Evolutionary conservation across 2,329 filamentous ascomycete species (phyloP).

Genomic region (Verticillium dahliae): DNA sequence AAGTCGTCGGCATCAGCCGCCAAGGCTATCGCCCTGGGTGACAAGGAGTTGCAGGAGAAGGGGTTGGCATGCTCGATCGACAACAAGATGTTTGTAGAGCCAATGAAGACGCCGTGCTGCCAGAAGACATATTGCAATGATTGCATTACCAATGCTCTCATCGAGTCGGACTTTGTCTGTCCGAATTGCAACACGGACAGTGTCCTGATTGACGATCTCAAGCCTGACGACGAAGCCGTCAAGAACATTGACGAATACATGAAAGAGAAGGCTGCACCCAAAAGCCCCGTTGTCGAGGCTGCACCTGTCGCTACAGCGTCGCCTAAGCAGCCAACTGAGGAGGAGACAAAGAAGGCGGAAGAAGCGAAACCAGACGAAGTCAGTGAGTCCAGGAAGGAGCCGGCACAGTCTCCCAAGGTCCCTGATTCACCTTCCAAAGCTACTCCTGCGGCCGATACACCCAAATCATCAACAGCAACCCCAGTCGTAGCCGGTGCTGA

Average conservation of each 20-base stretch:
- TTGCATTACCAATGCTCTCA: conserved; percentile 98
- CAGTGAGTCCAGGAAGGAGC: conserved; percentile 15
- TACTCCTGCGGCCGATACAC: conserved; percentile 31
- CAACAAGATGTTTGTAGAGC: conserved; percentile 96
- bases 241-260: conserved; percentile 73
- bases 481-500: conserved; percentile 17
- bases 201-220: conserved; percentile 87
- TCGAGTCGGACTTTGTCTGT: conserved; percentile 96
- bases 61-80: conserved; percentile 93
- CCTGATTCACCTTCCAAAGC: conserved; percentile 15
- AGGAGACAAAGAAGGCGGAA: conserved; percentile 3
- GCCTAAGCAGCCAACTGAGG: conserved; percentile 16
- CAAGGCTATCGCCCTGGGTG: conserved; percentile 68
- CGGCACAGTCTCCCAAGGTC: conserved; percentile 3
- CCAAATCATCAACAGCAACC: conserved; percentile 19
- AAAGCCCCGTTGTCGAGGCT: conserved; percentile 33
- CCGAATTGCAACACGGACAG: conserved; percentile 86
- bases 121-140: conserved; percentile 98
- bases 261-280: conserved; percentile 50
- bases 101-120: conserved; percentile 98
- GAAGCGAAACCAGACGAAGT: conserved; percentile 12
- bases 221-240: conserved; percentile 71
- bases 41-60: conserved; percentile 81
- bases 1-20: conserved; percentile 79
- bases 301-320: conserved; percentile 21